Conservation (phyloP, 495 filamentous ascomycete species). For the Chaetomium tenue region DNA sequence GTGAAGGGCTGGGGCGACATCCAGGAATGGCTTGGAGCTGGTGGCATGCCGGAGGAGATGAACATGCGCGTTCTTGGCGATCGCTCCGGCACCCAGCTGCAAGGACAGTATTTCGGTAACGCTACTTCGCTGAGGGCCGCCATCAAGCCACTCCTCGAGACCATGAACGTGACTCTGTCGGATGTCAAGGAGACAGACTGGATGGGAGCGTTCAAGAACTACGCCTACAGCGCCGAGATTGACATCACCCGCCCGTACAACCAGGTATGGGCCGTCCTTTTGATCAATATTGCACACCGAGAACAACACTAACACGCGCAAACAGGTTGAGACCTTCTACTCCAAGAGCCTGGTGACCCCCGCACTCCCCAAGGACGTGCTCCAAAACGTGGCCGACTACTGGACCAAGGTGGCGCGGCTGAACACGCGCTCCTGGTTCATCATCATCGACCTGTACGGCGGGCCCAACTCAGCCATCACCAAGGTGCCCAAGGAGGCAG, state of each 20-base stretch:
- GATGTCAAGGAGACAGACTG: conserved; percentile 43
- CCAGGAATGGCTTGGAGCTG: conserved; percentile 39
- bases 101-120: conserved; percentile 45
- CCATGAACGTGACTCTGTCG: conserved; percentile 34
- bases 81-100: conserved; percentile 41
- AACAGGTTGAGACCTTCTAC: conserved; percentile 43
- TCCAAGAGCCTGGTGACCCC: conserved; percentile 45
- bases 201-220: conserved; percentile 44
- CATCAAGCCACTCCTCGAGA: conserved; percentile 40
- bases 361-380: conserved; percentile 35
- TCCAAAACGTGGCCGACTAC: conserved; percentile 42
- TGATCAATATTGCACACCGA: too few relatives aligned
- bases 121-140: conserved; percentile 37
- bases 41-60: conserved; percentile 44
- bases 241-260: conserved; percentile 45
- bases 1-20: conserved; percentile 32
- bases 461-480: conserved; percentile 46
- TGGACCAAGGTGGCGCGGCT: conserved; percentile 42
- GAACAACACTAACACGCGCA: not conserved
- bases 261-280: conserved; percentile 34
- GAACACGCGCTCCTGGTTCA: conserved; percentile 42
- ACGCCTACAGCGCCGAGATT: conserved; percentile 41
- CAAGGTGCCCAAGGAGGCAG: conserved; percentile 30
- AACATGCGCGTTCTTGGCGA: conserved; percentile 47
- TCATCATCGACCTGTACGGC: conserved; percentile 48